Conservation (phyloP, 2,329 filamentous ascomycete genomes). For the Colletotrichum sp. region DNA sequence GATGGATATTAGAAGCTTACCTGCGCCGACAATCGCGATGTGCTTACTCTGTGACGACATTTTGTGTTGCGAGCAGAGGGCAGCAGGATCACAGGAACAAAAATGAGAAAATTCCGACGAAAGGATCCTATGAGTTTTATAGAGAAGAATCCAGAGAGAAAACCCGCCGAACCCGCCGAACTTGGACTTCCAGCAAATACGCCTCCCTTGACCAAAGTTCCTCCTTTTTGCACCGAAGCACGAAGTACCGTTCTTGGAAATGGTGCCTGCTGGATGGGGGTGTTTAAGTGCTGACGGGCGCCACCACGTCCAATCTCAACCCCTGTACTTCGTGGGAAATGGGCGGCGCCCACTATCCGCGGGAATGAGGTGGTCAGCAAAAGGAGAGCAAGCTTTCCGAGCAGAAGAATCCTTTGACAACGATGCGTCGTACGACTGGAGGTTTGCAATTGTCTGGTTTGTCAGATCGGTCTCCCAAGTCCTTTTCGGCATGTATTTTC, state of each 20-base stretch:
- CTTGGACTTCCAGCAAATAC: background rate
- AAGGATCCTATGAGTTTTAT: background rate
- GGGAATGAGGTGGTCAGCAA: background rate
- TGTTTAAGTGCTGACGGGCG: background rate
- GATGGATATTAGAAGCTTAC: background rate
- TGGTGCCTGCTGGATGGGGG: background rate
- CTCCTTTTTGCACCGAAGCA: background rate
- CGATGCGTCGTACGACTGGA: background rate
- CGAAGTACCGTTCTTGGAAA: background rate
- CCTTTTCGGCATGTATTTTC: background rate
- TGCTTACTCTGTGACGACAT: conserved; percentile 10
- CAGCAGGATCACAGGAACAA: background rate
- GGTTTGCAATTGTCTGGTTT: background rate
- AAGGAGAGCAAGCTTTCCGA: background rate
- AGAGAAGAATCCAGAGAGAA: background rate
- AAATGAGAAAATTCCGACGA: background rate
- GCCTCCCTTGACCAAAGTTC: background rate
- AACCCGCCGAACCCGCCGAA: background rate
- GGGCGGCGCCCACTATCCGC: background rate
- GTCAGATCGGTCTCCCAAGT: background rate
- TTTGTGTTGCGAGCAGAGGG: background rate
- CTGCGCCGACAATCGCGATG: conserved; percentile 28
- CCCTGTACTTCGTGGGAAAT: background rate
- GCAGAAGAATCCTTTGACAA: background rate
- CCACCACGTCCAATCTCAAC: background rate